phyloP scores from a whole-genome alignment of 2,329 filamentous ascomycete species.

The Pseudogymnoascus sp. region DNA sequence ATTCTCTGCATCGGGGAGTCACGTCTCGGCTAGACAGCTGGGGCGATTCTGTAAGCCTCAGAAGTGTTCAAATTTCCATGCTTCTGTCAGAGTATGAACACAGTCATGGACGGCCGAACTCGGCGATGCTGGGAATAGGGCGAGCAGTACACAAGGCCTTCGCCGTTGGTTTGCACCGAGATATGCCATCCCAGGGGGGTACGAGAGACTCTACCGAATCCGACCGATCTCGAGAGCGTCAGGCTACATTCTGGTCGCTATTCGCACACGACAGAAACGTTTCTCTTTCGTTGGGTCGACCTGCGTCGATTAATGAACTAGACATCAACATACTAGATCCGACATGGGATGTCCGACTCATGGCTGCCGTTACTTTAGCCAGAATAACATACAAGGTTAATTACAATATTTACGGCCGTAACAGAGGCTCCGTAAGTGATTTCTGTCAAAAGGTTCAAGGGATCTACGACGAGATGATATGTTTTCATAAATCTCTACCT shows the following conservation, averaged over 20 bases:
- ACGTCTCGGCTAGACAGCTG: not conserved
- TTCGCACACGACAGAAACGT: constrained; percentile 14
- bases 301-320: constrained; percentile 14
- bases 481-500: constrained; percentile 13
- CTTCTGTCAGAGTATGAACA: constrained; percentile 12
- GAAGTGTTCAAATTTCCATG: constrained; percentile 9
- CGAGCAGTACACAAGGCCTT: constrained; percentile 12
- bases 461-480: constrained; percentile 11
- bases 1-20: not conserved
- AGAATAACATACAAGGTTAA: constrained; percentile 15
- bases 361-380: constrained; percentile 1
- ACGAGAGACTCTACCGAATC: constrained; percentile 3
- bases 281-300: constrained; percentile 15
- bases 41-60: constrained; percentile 6
- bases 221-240: constrained; percentile 11
- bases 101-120: constrained; percentile 12
- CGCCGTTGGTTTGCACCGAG: constrained; percentile 13
- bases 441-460: constrained; percentile 14
- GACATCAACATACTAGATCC: constrained; percentile 13
- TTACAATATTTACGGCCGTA: constrained; percentile 13
- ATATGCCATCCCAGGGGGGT: not conserved
- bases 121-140: constrained; percentile 7
- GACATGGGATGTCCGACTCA: not conserved
- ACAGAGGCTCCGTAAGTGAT: constrained; percentile 9
- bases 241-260: constrained; percentile 15